Evolutionary conservation across 352 stramenopile species (phyloP).

Genomic region (Globisporangium splendens): DNA sequence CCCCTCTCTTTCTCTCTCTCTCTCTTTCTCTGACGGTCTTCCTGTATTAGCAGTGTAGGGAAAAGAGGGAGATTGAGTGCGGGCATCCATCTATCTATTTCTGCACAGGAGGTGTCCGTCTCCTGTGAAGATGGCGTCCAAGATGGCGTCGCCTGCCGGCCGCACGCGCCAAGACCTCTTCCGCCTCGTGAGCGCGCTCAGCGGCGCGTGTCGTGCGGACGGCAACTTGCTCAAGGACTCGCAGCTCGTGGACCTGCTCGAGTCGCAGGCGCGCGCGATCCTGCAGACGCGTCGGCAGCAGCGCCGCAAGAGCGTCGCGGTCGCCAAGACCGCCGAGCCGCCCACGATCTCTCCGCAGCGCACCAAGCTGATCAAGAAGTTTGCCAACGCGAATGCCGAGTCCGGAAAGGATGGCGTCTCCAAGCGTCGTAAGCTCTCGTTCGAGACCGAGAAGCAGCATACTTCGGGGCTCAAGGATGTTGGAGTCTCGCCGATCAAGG

Average conservation of each 20-base stretch:
- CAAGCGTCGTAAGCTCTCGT: slow-evolving; percentile 50
- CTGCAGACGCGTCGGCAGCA: slow-evolving; percentile 35
- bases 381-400: slow-evolving; percentile 11
- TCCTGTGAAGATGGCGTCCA: neutral
- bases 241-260: slow-evolving; percentile 59
- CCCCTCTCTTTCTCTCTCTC: too few species aligned
- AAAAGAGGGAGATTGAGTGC: neutral
- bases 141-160: neutral
- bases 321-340: slow-evolving; percentile 12
- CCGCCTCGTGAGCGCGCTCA: slow-evolving; percentile 55
- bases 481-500: slow-evolving; percentile 8
- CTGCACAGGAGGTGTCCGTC: neutral
- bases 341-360: slow-evolving; percentile 19
- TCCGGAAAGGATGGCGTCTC: slow-evolving; percentile 15
- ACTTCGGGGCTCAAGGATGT: neutral
- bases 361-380: slow-evolving; percentile 38
- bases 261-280: slow-evolving; percentile 53
- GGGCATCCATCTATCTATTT: neutral
- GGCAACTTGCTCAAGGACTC: slow-evolving; percentile 64
- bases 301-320: slow-evolving; percentile 4
- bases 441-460: slow-evolving; percentile 7
- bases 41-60: too few species aligned
- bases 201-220: slow-evolving; percentile 52
- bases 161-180: slow-evolving; percentile 28
- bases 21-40: neutral